Percentiles rank a stretch among this genome's conserved stretches.
Conservation (phyloP, 306 rosid genomes). For the Ormosia emarginata region DNA sequence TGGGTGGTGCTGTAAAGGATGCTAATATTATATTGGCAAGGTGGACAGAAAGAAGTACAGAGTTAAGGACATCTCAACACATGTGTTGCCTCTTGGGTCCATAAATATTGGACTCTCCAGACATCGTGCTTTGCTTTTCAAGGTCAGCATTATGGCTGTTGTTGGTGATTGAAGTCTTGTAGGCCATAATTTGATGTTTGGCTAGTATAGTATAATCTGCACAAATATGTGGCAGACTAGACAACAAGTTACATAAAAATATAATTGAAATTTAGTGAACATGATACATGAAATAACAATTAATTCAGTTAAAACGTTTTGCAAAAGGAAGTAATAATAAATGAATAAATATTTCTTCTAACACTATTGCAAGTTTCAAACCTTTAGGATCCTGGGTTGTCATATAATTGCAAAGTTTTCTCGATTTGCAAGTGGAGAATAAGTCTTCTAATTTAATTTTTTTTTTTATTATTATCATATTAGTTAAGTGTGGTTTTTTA, state of each 20-base stretch:
- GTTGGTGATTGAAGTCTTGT: constrained; percentile 13
- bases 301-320: background rate
- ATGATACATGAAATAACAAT: background rate
- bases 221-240: background rate
- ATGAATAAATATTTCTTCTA: background rate
- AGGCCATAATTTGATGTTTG: constrained; percentile 17
- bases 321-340: background rate
- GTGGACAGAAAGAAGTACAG: constrained; percentile 89
- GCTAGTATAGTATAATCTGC: too few species aligned
- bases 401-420: background rate
- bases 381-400: background rate
- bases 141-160: constrained; percentile 53
- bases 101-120: constrained; percentile 90
- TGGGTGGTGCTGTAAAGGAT: constrained; percentile 99
- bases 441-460: background rate
- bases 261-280: background rate
- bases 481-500: background rate
- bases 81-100: constrained; percentile 92
- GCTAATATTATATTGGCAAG: constrained; percentile 70
- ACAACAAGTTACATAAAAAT: background rate
- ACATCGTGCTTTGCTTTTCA: constrained; percentile 96
- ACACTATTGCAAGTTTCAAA: background rate
- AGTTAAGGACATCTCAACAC: constrained; percentile 69
- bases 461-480: background rate
- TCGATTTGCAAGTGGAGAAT: background rate